Base-by-base conservation (phyloP, 2,329 filamentous ascomycete genomes). In the Raffaelea albimanens region DNA sequence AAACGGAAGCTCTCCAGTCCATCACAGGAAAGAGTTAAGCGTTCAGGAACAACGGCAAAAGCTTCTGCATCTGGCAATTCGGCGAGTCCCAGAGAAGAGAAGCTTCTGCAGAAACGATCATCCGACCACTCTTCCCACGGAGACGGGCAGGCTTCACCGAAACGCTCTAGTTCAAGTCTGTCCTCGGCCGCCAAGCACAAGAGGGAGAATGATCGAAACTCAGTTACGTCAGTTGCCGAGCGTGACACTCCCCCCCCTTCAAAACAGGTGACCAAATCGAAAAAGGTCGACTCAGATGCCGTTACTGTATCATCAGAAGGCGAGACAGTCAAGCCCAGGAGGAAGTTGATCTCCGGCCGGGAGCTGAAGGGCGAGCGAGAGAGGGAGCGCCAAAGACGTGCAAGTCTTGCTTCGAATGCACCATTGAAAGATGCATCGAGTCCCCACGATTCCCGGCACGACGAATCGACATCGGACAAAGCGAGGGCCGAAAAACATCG, bases 341-440 rank as follows among this genome's bases (percentile, higher is more conserved):
- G 78, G 36, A 84, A 82, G 57, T 68, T 84, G 11, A 70, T 83
- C 19, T 83, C 80, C 1, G 80, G 80, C 33, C 75, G 73, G 45
- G 80, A 83, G 48, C 61, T 82, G 36, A 76, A 78, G 51, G 75
- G 34, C 18, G 34, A 38, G 34, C 9, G 41, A 31, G 41, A 43
- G 20, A 7, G 75, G 18, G 73, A 78, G 46, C 76, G 74, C 59
- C 75, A 80, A 53, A 68, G 78, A 18, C 75, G 79, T 7, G 67
- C 73, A 40, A 82, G 78, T 57, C 65, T 80, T 2, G 23, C 40
- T n/a, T 52, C 38, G 18, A 79, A 67, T 40, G 64, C 72, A 4
- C 69, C 69, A 3, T 52, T 72, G 22, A 74, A 75, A 53, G 75
- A 79, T 36, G 67, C 72, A 1, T 64, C 71, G 4, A 79, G 77